phyloP scores from a whole-genome alignment of 495 filamentous ascomycete species.

The Hyaloscypha hepaticicola region DNA sequence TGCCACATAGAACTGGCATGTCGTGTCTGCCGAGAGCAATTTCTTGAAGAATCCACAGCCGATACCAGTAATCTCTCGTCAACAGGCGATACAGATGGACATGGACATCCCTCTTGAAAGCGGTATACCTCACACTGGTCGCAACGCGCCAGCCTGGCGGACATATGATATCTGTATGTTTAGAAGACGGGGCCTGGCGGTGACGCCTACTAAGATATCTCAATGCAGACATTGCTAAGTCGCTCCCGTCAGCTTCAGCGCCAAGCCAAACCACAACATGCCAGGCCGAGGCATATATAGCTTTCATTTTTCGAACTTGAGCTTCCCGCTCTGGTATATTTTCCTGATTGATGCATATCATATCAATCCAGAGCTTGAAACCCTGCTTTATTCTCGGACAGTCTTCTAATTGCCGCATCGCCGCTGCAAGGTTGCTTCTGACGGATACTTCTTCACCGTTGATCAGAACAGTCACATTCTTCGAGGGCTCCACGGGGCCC shows the following conservation, averaged over 20 bases:
- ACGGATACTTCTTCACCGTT: constrained; percentile 24
- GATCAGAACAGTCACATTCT: constrained; percentile 15
- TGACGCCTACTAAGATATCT: neutral
- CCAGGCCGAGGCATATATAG: constrained; percentile 32
- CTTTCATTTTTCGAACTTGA: constrained; percentile 35
- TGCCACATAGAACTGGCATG: constrained; percentile 13
- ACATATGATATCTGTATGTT: neutral
- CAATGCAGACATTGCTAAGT: neutral
- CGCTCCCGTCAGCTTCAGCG: neutral
- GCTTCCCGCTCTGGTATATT: constrained; percentile 33
- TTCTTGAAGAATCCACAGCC: constrained; percentile 13
- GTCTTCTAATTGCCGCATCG: constrained; percentile 22
- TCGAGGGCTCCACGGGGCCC: constrained; percentile 19
- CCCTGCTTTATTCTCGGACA: neutral
- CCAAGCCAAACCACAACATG: constrained; percentile 35
- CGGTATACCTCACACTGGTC: neutral
- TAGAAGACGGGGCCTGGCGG: neutral
- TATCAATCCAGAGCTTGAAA: constrained; percentile 18
- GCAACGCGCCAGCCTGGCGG: neutral
- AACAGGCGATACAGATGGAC: neutral
- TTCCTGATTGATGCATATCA: constrained; percentile 39
- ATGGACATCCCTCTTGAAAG: neutral
- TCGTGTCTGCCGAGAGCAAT: neutral
- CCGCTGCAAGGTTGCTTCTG: constrained; percentile 29
- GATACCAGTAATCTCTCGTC: constrained; percentile 5